Evolutionary conservation across 108 stramenopile genomes (phyloP), one percentile per base, ranked within the genome.

Genomic region (Skeletonema tropicum): DNA sequence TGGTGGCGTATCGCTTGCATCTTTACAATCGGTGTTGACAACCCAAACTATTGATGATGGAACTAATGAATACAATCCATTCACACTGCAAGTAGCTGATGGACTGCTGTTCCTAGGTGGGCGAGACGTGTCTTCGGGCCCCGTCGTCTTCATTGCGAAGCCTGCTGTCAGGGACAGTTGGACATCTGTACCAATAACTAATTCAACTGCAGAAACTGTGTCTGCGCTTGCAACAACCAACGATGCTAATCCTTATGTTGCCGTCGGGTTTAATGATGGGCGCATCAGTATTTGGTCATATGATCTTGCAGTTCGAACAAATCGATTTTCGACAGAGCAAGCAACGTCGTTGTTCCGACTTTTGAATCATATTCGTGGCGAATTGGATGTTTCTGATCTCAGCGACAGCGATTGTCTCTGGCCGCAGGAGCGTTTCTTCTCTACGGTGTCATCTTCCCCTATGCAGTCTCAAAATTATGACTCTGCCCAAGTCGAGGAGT

Each of bases 61-160:
- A 12, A 39, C 60, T 14, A 23, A 48, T 70, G 39, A 73, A 6
- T 92, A 89, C 79, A 79, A 95, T 60, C 74, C 85, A 5, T 61
- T 70, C 10, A 82, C 86, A 31, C 58, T 95, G 55, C 68, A 79
- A 62, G 71, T 89, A 32, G 87, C 88, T 13, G 90, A 95, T 70
- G 87, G 88, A 21, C 82, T 92, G 46, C 48, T 93, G 30, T 95
- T 95, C 81, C 82, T 95, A 14, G 88, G 88, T 39, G 94, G 94
- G 11, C 31, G 25, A 12, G 31, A 52, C 68, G 65, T 17, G 74
- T 69, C 55, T 57, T 71, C 45, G 76, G 84, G 58, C 80, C 84
- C 59, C 83, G 82, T 57, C 80, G 90, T 85, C 66, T 92, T 92
- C 60, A 73, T 93, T 55, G 86, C 82, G 48, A 92, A 91, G 66